phyloP scores from a whole-genome alignment of 2,329 filamentous ascomycete species.

The Fusarium papillatum region DNA sequence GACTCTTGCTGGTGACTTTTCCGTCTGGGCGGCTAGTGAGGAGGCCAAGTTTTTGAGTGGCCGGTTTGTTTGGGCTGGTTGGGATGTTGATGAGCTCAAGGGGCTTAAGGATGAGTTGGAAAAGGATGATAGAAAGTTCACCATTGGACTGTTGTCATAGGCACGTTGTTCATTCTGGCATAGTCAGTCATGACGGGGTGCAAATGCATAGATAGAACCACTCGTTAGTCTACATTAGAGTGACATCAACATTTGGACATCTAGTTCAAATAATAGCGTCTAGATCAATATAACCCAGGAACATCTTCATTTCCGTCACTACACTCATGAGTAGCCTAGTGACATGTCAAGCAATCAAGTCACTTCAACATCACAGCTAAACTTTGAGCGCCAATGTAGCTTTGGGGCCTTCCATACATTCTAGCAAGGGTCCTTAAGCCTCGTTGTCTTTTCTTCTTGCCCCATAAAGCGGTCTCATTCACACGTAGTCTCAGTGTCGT shows the following conservation, averaged over 20 bases:
- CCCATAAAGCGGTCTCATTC: background rate
- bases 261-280: background rate
- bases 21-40: conserved; percentile 57
- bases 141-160: conserved; percentile 26
- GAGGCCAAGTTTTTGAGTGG: conserved; percentile 62
- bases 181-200: background rate
- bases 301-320: background rate
- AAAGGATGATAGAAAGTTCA: conserved; percentile 33
- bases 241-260: background rate
- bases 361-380: background rate
- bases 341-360: background rate
- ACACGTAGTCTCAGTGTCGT: background rate
- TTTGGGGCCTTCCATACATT: background rate
- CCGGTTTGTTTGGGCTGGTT: conserved; percentile 62
- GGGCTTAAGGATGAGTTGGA: conserved; percentile 50
- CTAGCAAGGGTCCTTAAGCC: background rate
- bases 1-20: conserved; percentile 55
- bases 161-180: background rate
- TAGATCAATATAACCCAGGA: background rate
- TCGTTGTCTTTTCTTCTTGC: background rate
- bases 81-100: conserved; percentile 65
- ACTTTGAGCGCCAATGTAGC: background rate
- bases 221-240: background rate
- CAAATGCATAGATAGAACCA: background rate
- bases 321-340: background rate